Evolutionary conservation across 768 basidiomycete species (phyloP), one percentile per base, ranked within the genome.

Genomic region (Tricholoma sp.): DNA sequence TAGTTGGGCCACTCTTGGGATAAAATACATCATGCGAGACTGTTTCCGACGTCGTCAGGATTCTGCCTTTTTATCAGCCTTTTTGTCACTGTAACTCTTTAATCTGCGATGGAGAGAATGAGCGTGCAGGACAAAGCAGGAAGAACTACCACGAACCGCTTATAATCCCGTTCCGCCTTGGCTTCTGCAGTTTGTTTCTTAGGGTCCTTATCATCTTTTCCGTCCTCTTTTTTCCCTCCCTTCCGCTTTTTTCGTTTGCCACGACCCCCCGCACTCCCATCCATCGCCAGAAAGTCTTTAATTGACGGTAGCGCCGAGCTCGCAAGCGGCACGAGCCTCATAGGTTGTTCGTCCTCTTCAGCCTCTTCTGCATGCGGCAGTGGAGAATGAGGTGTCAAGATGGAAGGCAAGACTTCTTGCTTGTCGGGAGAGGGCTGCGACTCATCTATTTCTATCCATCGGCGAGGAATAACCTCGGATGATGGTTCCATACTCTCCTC

Each of bases 291-390:
- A 58, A 97, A 79, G 27, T 91, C 89, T 52, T 83, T 82, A 68
- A 96, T 89, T 14, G 91, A 93, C 32, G 91, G 90, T 16, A 95
- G 64, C 6, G 83, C 80, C 21, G 91, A 92, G n/a, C 90, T 88
- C 52, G 80, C 76, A 14, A 98, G 81, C 5, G 91, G 90, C 27
- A 78, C 80, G 9, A 97, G 81, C 37, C 86, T 84, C 60, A 76
- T 74, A 5, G 77, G 71, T 43, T 69, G 64, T 50, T 76, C 76
- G 19, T 77, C 76, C 35, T 78, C 79, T 16, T 32, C 31, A n/a
- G n/a, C n/a, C 35, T 76, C 75, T 32, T 68, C 64, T 5, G 45
- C 27, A 32, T 56, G 46, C 9, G 61, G 55, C 12, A 51, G 57
- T 27, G 52, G 59, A 21, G 51, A 24, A 16, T 31, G 46, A 19